Evolutionary conservation across 1,284 basidiomycete species (phyloP).

Genomic region (Ceratobasidium sp.): DNA sequence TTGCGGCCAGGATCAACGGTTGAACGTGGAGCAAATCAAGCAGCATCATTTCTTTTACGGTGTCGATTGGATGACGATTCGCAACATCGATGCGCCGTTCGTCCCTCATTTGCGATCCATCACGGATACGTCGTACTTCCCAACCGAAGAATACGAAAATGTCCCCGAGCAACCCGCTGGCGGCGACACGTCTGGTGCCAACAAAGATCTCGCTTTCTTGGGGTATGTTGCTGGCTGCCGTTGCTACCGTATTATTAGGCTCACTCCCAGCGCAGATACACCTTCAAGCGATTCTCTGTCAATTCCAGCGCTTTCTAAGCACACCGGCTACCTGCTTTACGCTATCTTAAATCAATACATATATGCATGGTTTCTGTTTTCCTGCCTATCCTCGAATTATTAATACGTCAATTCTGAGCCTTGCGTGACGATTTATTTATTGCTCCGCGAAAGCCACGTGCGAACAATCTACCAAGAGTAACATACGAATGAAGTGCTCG

Average conservation of each 20-base stretch:
- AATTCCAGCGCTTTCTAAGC: conserved; percentile 35
- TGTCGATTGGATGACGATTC: conserved; percentile 90
- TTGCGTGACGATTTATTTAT: conserved; percentile 14
- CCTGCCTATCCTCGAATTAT: neutral
- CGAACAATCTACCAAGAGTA: conserved; percentile 8
- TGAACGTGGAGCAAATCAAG: conserved; percentile 89
- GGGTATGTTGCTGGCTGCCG: conserved; percentile 60
- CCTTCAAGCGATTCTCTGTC: conserved; percentile 76
- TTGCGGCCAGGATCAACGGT: conserved; percentile 79
- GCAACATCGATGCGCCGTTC: conserved; percentile 94
- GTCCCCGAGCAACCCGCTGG: conserved; percentile 73
- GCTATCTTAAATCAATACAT: conserved; percentile 27
- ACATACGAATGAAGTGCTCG: conserved; percentile 2
- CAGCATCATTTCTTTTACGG: conserved; percentile 96
- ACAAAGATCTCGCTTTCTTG: conserved; percentile 89
- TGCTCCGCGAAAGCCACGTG: conserved; percentile 2
- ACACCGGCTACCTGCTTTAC: conserved; percentile 17
- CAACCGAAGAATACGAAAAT: conserved; percentile 92
- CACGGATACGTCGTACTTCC: conserved; percentile 97
- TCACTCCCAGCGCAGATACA: conserved; percentile 61
- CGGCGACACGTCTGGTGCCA: conserved; percentile 70
- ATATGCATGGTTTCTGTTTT: conserved; percentile 8
- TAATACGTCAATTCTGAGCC: conserved; percentile 30
- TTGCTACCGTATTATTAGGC: neutral
- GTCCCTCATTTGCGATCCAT: conserved; percentile 91